Percentiles rank a stretch among this genome's conserved stretches.
phyloP scores from a whole-genome alignment of 2,329 filamentous ascomycete species.

The Tolypocladium sp. region DNA sequence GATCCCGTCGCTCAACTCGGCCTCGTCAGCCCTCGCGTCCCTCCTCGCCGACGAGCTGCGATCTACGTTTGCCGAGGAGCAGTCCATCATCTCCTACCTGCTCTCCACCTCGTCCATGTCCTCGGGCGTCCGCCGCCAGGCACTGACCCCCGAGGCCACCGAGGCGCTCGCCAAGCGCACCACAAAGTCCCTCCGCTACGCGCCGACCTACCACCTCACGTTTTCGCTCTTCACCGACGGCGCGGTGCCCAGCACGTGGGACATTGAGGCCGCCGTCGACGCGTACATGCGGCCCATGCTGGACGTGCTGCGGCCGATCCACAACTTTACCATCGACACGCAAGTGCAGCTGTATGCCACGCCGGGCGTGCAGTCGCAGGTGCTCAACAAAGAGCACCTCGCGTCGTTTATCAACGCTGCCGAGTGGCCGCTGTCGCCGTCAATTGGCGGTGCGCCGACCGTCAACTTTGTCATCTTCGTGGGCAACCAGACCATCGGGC shows the following conservation, averaged over 20 bases:
- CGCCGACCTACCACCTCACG: constrained; percentile 87
- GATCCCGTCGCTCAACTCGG: constrained; percentile 56
- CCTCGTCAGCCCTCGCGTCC: constrained; percentile 63
- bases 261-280: constrained; percentile 72
- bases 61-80: constrained; percentile 76
- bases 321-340: constrained; percentile 92
- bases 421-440: constrained; percentile 93
- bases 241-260: constrained; percentile 75
- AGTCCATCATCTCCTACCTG: constrained; percentile 71
- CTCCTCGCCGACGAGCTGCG: constrained; percentile 74
- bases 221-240: constrained; percentile 89
- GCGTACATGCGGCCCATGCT: constrained; percentile 78
- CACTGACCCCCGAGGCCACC: constrained; percentile 39
- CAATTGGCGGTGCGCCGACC: constrained; percentile 85
- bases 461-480: constrained; percentile 94
- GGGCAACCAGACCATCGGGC: constrained; percentile 62
- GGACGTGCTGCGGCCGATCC: constrained; percentile 69
- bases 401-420: constrained; percentile 95
- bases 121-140: constrained; percentile 34
- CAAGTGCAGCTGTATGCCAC: constrained; percentile 92
- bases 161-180: constrained; percentile 59
- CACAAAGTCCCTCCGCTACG: constrained; percentile 80
- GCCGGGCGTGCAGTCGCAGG: constrained; percentile 51
- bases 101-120: constrained; percentile 51
- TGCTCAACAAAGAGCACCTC: constrained; percentile 75